A percentile compares a stretch with the other conserved stretches of the same genome.
These are phyloP conservation scores for Boletus reticulatus DNA, from an alignment of 768 basidiomycete genomes.

Conservation along the genomic window DNA sequence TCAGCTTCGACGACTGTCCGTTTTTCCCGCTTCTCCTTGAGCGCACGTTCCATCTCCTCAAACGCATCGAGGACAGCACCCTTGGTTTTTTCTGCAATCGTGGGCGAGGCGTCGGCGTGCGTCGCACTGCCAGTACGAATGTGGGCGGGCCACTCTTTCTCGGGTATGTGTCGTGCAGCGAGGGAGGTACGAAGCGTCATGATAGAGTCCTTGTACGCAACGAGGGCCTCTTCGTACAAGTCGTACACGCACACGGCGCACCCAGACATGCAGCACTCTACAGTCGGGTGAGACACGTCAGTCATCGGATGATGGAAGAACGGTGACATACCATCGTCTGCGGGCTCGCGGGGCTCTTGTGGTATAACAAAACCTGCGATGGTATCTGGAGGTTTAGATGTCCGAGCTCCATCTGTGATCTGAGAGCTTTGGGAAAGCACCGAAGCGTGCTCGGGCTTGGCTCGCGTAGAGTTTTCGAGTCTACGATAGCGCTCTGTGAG, in stretches of 20 bases:
- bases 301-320: too few species aligned
- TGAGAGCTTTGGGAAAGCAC: constrained; percentile 13
- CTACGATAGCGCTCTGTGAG: constrained; percentile 52
- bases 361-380: constrained; percentile 46
- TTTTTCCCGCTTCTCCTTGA: constrained; percentile 45
- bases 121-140: constrained; percentile 34
- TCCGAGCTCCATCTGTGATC: background rate
- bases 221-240: constrained; percentile 73
- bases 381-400: constrained; percentile 4
- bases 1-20: constrained; percentile 34
- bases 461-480: constrained; percentile 54
- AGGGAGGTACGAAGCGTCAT: constrained; percentile 51
- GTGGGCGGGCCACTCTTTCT: constrained; percentile 61
- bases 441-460: constrained; percentile 39
- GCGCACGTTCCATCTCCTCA: constrained; percentile 62
- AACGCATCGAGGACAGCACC: constrained; percentile 59
- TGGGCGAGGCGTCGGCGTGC: background rate
- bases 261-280: constrained; percentile 95
- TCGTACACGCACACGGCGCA: constrained; percentile 93
- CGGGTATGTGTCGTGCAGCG: constrained; percentile 44
- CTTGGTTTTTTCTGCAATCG: constrained; percentile 15
- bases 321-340: constrained; percentile 45
- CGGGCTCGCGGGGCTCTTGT: constrained; percentile 57
- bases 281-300: background rate
- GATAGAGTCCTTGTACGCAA: constrained; percentile 58